Base-by-base conservation (phyloP, 345 rosid species). In the Euphorbia pulcherrima region DNA sequence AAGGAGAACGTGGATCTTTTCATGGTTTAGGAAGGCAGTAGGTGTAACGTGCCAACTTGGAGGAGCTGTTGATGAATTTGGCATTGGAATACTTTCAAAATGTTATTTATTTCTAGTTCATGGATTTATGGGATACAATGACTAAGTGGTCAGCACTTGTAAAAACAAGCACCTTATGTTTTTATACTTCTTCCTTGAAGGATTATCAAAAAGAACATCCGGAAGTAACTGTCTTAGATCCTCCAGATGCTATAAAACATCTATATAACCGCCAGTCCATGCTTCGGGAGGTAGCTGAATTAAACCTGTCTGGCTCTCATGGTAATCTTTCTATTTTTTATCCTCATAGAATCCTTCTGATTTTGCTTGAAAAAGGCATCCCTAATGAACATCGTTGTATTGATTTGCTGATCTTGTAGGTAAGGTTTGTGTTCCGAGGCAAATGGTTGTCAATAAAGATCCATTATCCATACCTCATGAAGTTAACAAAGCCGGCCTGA, bases 181-280 rank as follows among this genome's bases (percentile, higher is more conserved):
- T 54, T 17, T 81, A 1, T 28, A 57, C 13, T 85, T 57, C 67
- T 44, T 67, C 62, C 46, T 81, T 83, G 77, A 82, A 92, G 98
- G 98, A 84, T 28, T 90, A 84, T 79, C 77, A 75, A 77, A 73
- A 82, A 74, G 84, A 80, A 68, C 83, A 92, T 79, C 97, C 96
- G 48, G 92, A 88, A 79, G 97, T 88, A 47, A 78, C 80, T 29
- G 84, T 92, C 29, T 77, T 92, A 59, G 98, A 92, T 86, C 92
- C 96, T 68, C 98, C 97, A 39, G 74, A 86, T 81, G 83, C 98
- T 20, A 92, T 90, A 64, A 69, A 76, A 58, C 90, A 74, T 77
- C 72, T 90, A 61, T 73, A 68, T 29, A 88, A 90, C 74, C 88
- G 97, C 37, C 90, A 92, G 68, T 88, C 90, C 14, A 92, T 92